Evolutionary conservation across 2,329 filamentous ascomycete species (phyloP), one percentile per base, ranked within the genome.

Genomic region (Microcyclospora tardicrescens): DNA sequence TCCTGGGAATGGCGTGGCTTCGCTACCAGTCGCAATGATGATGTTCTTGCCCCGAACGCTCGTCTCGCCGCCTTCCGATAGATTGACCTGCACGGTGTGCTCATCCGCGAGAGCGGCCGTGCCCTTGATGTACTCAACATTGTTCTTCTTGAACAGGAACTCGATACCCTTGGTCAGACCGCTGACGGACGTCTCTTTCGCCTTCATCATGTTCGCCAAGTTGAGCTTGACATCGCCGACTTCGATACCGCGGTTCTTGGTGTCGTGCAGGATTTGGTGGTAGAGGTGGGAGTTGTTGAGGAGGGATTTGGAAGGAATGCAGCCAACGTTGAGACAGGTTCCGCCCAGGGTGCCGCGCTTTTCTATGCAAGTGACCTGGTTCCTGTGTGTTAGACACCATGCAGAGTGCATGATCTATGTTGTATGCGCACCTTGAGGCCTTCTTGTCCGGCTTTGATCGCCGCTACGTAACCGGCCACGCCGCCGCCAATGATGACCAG

Each of bases 201-300:
- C 87, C 71, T 95, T 93, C 87, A 98, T 95, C 77, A 98, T 86
- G 64, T 91, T 80, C 56, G 71, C 66, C 34, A 98, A 75, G 73
- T 98, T 95, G 60, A 98, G 80, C 67, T 93, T 93, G 59, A 98
- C 89, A 68, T 94, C 85, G 60, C 83, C 81, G 54, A 98, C 91
- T 60, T 96, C 89, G 62, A 98, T 98, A 61, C 91, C 91, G 62
- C 91, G 85, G 67, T 83, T 78, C 71, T 95, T 94, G 51, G 86
- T 89, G 71, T 98, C 91, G 71, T 98, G 89, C 45, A 93, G 77
- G 59, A 95, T 82, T 68, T 87, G 82, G 72, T 96, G 89, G 73
- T 96, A 96, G 44, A 96, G 76, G 65, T 95, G 86, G 55, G 91
- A 95, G 75, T 96, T 96, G 79, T 96, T 98, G 64, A 98, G 84